These are phyloP conservation scores for Nosema granulosis DNA, from an alignment of 371 early-diverging fungal species.

Conservation along the genomic window DNA sequence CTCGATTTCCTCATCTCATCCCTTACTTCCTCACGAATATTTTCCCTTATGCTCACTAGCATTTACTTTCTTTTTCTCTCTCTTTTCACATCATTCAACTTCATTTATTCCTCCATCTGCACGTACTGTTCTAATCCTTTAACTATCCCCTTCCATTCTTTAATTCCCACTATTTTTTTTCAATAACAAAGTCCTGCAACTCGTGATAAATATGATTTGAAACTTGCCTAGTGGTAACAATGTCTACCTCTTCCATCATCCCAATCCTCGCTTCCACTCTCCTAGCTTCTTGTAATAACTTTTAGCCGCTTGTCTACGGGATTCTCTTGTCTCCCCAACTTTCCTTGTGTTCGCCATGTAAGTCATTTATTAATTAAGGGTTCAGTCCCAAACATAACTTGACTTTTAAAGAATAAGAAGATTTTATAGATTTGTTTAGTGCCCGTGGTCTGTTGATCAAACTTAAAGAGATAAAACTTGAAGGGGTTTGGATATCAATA, in stretches of 20 bases:
- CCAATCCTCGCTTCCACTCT: not conserved
- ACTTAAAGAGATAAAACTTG: too few species aligned
- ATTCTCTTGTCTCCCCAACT: not conserved
- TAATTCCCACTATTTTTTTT: not conserved
- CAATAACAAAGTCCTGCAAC: not conserved
- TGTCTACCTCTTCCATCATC: not conserved
- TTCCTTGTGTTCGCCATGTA: not conserved
- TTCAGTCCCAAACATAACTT: not conserved
- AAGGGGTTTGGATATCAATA: too few species aligned
- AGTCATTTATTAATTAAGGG: not conserved
- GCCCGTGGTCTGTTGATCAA: too few species aligned
- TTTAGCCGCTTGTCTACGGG: not conserved
- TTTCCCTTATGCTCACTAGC: not conserved
- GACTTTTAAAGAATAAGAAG: too few species aligned
- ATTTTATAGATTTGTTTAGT: too few species aligned
- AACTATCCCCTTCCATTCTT: not conserved
- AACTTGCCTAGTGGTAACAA: not conserved
- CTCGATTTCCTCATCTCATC: not conserved
- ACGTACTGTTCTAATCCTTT: not conserved
- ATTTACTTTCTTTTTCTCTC: not conserved
- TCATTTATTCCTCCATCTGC: not conserved
- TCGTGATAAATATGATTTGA: not conserved
- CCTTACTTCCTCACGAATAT: not conserved
- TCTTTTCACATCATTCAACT: not conserved
- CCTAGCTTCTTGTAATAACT: not conserved